A percentile compares a stretch with the other conserved stretches of the same genome.
Conservation (phyloP, 2,329 filamentous ascomycete species). For the Cercospora beticola region DNA sequence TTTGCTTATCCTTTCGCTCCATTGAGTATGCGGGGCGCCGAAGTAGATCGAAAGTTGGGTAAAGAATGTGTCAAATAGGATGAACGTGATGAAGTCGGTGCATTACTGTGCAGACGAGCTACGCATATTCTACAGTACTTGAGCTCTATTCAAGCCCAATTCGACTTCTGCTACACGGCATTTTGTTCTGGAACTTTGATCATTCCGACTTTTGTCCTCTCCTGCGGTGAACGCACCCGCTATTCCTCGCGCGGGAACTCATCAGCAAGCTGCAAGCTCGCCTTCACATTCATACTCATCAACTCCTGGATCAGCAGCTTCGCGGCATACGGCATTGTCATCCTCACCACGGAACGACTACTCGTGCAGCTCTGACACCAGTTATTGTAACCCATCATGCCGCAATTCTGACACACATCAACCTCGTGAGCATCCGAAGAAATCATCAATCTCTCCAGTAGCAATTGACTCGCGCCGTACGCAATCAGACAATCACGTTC, state of each 20-base stretch:
- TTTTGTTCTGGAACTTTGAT: neutral
- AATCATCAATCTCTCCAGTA: conserved; percentile 92
- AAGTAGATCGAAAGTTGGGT: neutral
- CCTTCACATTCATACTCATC: conserved; percentile 98
- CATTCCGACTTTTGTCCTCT: neutral
- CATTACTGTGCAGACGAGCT: neutral
- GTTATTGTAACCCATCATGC: conserved; percentile 90
- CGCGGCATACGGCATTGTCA: conserved; percentile 96
- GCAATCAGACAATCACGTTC: conserved; percentile 97
- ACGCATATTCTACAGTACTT: neutral
- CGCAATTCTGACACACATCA: conserved; percentile 91
- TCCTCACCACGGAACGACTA: conserved; percentile 78
- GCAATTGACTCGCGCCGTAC: conserved; percentile 88
- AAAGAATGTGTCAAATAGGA: neutral
- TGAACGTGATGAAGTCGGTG: neutral
- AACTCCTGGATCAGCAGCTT: conserved; percentile 95
- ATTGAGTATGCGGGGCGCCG: neutral
- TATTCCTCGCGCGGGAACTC: conserved; percentile 67
- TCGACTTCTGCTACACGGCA: neutral
- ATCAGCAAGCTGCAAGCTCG: conserved; percentile 84
- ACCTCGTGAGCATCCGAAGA: conserved; percentile 87
- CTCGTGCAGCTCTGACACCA: conserved; percentile 93
- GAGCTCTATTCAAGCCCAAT: neutral
- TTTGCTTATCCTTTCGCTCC: neutral
- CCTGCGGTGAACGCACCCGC: neutral